Conservation (phyloP, 768 basidiomycete genomes). For the Mycena polygramma region DNA sequence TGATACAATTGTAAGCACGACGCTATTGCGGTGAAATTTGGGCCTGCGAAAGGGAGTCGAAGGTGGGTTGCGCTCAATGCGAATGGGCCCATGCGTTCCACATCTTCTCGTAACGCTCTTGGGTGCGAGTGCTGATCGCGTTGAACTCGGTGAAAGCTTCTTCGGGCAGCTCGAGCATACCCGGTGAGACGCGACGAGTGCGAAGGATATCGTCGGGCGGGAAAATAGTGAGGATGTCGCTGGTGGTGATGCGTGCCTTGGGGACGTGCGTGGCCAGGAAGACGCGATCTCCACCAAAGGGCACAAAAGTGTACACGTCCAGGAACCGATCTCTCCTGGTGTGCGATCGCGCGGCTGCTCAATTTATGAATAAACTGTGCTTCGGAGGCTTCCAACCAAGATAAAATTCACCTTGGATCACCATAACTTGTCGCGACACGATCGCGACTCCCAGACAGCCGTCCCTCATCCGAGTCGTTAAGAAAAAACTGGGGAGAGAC, state of each 20-base stretch:
- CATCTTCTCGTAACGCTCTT: slow-evolving; percentile 64
- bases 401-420: slow-evolving; percentile 69
- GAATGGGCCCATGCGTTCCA: slow-evolving; percentile 63
- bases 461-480: slow-evolving; percentile 55
- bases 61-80: slow-evolving; percentile 9
- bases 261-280: slow-evolving; percentile 75
- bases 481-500: background rate
- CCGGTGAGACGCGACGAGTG: slow-evolving; percentile 51
- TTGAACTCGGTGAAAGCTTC: slow-evolving; percentile 71
- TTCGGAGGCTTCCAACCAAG: background rate
- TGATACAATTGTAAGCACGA: slow-evolving; percentile 31
- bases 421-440: slow-evolving; percentile 75
- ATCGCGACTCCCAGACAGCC: slow-evolving; percentile 78
- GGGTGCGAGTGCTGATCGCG: slow-evolving; percentile 64
- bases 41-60: background rate
- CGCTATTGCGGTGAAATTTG: slow-evolving; percentile 33
- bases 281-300: slow-evolving; percentile 70
- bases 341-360: slow-evolving; percentile 69
- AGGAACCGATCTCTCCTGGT: slow-evolving; percentile 67
- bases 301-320: slow-evolving; percentile 75
- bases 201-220: slow-evolving; percentile 54
- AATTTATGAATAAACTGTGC: slow-evolving; percentile 5
- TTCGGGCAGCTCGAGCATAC: slow-evolving; percentile 75
- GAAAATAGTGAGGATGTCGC: slow-evolving; percentile 73
- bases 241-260: slow-evolving; percentile 70